Conservation (phyloP, 2,329 filamentous ascomycete species). For the Fusarium napiforme region DNA sequence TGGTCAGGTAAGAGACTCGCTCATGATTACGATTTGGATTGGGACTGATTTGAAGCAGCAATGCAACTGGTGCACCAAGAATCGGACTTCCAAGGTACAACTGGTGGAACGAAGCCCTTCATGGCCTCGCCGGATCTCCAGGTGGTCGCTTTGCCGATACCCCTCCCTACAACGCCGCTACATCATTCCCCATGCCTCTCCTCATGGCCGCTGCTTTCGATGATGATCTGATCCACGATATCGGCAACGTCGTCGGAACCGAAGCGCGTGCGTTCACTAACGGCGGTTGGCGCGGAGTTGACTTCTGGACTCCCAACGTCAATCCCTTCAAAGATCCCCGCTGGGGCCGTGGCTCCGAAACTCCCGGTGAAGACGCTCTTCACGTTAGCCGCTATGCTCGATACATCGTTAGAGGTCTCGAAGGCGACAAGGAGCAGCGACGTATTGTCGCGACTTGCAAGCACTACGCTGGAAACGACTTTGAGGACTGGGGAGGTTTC, state of each 20-base stretch:
- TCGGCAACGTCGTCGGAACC: not conserved
- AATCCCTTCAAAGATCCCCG: conserved; percentile 8
- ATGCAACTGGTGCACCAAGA: conserved; percentile 1
- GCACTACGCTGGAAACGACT: conserved; percentile 1
- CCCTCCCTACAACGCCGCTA: not conserved
- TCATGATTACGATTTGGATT: accelerated
- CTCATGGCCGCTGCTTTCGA: not conserved
- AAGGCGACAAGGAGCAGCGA: not conserved
- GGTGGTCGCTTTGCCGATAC: not conserved
- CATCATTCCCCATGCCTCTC: conserved; percentile 7
- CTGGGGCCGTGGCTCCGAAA: conserved; percentile 12
- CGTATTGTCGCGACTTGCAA: conserved; percentile 14
- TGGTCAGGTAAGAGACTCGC: not conserved
- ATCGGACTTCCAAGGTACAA: conserved; percentile 7
- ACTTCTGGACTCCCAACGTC: conserved; percentile 11
- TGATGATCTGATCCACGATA: not conserved
- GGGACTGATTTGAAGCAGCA: not conserved
- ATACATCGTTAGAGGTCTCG: not conserved
- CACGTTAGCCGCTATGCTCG: conserved; percentile 3
- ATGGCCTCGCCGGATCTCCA: not conserved
- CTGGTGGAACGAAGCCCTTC: conserved; percentile 19
- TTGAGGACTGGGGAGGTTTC: conserved; percentile 9
- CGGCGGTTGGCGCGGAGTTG: not conserved
- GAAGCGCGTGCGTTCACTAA: conserved; percentile 4
- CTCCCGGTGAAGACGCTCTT: conserved; percentile 1